Conservation (phyloP, 345 rosid genomes). For the Pelargonium nanum region DNA sequence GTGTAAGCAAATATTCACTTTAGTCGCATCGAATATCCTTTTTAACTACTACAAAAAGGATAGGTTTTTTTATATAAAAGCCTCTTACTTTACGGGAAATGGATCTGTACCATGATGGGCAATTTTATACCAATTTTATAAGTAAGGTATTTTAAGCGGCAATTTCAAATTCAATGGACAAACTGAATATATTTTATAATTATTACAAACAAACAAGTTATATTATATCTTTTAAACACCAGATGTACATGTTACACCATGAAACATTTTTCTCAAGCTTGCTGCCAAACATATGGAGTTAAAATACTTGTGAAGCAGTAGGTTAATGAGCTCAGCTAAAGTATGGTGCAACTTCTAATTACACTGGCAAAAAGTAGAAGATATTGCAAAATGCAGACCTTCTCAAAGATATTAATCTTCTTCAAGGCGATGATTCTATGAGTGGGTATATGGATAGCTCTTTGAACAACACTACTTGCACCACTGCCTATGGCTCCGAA, state of each 20-base stretch:
- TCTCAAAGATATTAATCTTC: slow-evolving; percentile 82
- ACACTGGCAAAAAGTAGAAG: slow-evolving; percentile 1
- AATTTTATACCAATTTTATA: too few relatives aligned
- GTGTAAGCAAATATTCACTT: too few relatives aligned
- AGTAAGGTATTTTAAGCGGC: too few relatives aligned
- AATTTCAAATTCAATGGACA: not conserved
- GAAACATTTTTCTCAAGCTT: not conserved
- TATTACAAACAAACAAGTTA: not conserved
- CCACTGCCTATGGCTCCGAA: slow-evolving; percentile 95
- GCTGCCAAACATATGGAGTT: not conserved
- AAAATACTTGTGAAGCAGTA: not conserved
- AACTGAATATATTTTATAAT: not conserved
- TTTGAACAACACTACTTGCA: slow-evolving; percentile 95
- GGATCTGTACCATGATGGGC: too few relatives aligned
- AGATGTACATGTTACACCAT: not conserved
- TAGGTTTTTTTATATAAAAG: too few relatives aligned
- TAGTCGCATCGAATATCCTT: too few relatives aligned
- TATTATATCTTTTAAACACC: not conserved
- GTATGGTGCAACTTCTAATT: not conserved
- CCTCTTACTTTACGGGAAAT: too few relatives aligned
- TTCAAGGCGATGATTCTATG: slow-evolving; percentile 83
- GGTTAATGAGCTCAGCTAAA: not conserved
- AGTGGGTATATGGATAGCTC: slow-evolving; percentile 85
- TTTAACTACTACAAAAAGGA: too few relatives aligned
- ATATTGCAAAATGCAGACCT: slow-evolving; percentile 27